Evolutionary conservation across 345 rosid species (phyloP).

Genomic region (Toxicodendron radicans): DNA sequence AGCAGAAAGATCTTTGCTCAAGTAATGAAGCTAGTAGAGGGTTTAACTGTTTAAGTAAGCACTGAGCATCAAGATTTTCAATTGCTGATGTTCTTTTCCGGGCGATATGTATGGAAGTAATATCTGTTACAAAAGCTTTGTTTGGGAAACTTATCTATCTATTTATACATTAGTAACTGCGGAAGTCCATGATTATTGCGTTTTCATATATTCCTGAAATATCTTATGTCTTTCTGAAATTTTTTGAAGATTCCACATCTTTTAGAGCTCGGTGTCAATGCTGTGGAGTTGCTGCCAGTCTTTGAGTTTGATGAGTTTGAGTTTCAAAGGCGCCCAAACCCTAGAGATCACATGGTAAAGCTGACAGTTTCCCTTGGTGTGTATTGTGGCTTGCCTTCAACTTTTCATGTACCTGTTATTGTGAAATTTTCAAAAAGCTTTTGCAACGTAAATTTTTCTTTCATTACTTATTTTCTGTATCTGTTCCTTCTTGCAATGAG

Average conservation of each 20-base stretch:
- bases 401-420: background rate
- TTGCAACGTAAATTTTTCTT: background rate
- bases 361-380: background rate
- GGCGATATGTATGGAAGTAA: background rate
- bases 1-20: background rate
- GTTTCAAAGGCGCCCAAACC: conserved; percentile 81
- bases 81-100: background rate
- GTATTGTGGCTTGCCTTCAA: background rate
- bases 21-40: background rate
- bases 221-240: conserved; percentile 20
- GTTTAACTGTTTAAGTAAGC: background rate
- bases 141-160: background rate
- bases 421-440: background rate
- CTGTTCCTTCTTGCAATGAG: background rate
- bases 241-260: conserved; percentile 79
- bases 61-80: background rate
- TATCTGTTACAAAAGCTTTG: background rate
- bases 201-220: conserved; percentile 25
- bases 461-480: background rate
- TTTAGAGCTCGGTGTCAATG: conserved; percentile 84
- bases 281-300: conserved; percentile 89
- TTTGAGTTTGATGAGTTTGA: conserved; percentile 95
- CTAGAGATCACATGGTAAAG: conserved; percentile 93
- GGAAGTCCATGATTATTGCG: background rate
- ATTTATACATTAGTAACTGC: background rate